phyloP scores from a whole-genome alignment of 106 monocot genomes.

The Chionographis japonica region DNA sequence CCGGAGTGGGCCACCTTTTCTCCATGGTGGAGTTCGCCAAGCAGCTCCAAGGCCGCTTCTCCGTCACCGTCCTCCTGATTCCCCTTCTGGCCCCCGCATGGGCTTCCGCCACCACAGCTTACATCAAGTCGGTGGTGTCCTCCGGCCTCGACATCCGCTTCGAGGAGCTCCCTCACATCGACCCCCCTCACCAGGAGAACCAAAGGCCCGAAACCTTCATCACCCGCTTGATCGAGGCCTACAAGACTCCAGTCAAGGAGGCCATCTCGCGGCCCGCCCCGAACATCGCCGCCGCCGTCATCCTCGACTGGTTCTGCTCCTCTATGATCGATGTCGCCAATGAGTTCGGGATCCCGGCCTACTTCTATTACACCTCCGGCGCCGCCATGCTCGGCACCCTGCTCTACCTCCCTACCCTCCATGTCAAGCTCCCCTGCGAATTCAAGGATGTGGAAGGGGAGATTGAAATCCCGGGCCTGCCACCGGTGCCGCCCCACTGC shows the following conservation, averaged over 20 bases:
- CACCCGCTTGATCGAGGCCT: conserved; percentile 9
- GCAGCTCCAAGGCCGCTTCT: conserved; percentile 13
- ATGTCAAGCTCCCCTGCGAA: not conserved
- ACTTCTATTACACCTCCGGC: conserved; percentile 15
- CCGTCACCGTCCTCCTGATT: conserved; percentile 28
- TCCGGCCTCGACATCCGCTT: conserved; percentile 28
- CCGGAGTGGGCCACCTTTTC: conserved; percentile 16
- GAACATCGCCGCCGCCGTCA: conserved; percentile 13
- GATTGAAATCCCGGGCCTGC: conserved; percentile 20
- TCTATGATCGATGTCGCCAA: conserved; percentile 16
- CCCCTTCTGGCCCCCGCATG: not conserved
- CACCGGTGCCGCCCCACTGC: conserved; percentile 13
- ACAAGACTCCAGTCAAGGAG: conserved; percentile 11
- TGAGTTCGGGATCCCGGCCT: conserved; percentile 24
- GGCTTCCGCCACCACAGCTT: conserved; percentile 2
- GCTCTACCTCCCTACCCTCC: conserved; percentile 16
- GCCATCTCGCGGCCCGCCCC: not conserved
- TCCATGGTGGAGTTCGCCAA: conserved; percentile 28
- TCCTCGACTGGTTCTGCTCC: conserved; percentile 23
- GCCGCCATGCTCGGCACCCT: conserved; percentile 7
- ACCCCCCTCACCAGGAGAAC: not conserved
- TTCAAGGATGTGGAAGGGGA: conserved; percentile 8
- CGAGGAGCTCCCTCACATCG: conserved; percentile 20
- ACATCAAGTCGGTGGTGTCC: conserved; percentile 13
- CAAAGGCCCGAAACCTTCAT: conserved; percentile 7